phyloP scores from a whole-genome alignment of 2,329 filamentous ascomycete species.

The Coccinonectria pachysandricola region DNA sequence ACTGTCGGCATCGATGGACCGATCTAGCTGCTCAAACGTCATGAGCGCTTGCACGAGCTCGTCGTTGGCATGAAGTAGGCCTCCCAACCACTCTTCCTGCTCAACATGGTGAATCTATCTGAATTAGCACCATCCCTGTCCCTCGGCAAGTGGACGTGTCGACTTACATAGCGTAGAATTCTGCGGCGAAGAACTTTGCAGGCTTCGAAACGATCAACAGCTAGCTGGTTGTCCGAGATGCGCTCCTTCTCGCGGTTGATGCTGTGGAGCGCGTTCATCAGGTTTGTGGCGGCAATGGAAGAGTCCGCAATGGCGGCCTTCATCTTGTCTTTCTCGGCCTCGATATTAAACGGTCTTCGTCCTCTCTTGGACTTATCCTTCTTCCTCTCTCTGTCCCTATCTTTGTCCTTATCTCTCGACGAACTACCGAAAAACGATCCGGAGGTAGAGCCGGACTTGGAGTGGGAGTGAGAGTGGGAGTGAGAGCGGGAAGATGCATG shows the following conservation, averaged over 20 bases:
- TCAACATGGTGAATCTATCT: constrained; percentile 82
- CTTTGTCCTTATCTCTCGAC: constrained; percentile 44
- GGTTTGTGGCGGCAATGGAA: constrained; percentile 81
- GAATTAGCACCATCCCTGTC: no score
- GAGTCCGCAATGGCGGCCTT: constrained; percentile 81
- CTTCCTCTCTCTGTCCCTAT: constrained; percentile 45
- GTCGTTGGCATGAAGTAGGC: constrained; percentile 87
- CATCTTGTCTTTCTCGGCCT: constrained; percentile 79
- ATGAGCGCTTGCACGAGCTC: constrained; percentile 89
- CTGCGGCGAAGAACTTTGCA: constrained; percentile 80
- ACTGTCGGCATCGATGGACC: constrained; percentile 66
- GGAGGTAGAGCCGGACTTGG: constrained; percentile 30
- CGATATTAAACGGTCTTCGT: constrained; percentile 64
- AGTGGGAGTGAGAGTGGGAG: constrained; percentile 11
- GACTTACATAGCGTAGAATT: constrained; percentile 70
- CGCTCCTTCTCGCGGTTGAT: constrained; percentile 85
- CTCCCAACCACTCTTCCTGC: constrained; percentile 82
- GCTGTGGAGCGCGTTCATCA: constrained; percentile 75
- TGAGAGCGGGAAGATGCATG: constrained; percentile 6
- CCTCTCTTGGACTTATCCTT: constrained; percentile 49
- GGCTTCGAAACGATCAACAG: constrained; percentile 66
- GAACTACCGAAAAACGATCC: constrained; percentile 31
- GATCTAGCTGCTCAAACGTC: constrained; percentile 88
- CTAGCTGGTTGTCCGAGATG: constrained; percentile 73
- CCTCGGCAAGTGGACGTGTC: no score